A percentile compares a stretch with the other conserved stretches of the same genome.
These are phyloP conservation scores for Obba rivulosa DNA, from an alignment of 768 basidiomycete genomes.

Conservation along the genomic window DNA sequence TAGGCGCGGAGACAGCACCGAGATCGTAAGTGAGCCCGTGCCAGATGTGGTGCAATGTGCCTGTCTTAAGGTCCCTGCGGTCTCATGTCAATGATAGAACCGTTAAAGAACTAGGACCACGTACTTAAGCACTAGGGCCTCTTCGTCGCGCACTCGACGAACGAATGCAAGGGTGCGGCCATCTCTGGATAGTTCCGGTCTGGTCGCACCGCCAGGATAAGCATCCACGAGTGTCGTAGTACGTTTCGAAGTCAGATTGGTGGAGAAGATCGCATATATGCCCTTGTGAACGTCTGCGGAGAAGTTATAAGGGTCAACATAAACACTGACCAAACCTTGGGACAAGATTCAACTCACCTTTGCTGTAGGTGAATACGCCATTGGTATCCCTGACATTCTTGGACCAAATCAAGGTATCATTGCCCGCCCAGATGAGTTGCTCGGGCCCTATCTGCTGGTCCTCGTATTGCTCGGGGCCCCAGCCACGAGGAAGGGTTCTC, in stretches of 20 bases:
- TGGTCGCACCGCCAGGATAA: conserved; percentile 66
- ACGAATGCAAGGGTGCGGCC: conserved; percentile 69
- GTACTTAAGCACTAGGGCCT: conserved; percentile 69
- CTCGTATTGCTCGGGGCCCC: conserved; percentile 53
- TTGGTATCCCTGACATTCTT: conserved; percentile 53
- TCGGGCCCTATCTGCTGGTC: conserved; percentile 74
- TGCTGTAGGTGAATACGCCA: conserved; percentile 52
- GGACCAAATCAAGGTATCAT: conserved; percentile 57
- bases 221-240: conserved; percentile 50
- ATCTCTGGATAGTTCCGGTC: conserved; percentile 67
- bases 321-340: neutral
- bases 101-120: conserved; percentile 2
- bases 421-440: conserved; percentile 57
- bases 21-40: conserved; percentile 67
- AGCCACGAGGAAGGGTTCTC: conserved; percentile 53
- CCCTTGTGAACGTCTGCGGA: conserved; percentile 59
- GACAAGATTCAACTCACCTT: conserved; percentile 36
- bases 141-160: conserved; percentile 65
- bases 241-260: conserved; percentile 51
- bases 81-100: neutral
- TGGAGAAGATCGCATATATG: conserved; percentile 66
- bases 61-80: conserved; percentile 58
- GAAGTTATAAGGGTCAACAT: too few species aligned
- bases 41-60: conserved; percentile 61
- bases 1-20: conserved; percentile 59